Evolutionary conservation across 345 rosid genomes (phyloP), one percentile per base, ranked within the genome.

Genomic region (Populus ilicifolia): DNA sequence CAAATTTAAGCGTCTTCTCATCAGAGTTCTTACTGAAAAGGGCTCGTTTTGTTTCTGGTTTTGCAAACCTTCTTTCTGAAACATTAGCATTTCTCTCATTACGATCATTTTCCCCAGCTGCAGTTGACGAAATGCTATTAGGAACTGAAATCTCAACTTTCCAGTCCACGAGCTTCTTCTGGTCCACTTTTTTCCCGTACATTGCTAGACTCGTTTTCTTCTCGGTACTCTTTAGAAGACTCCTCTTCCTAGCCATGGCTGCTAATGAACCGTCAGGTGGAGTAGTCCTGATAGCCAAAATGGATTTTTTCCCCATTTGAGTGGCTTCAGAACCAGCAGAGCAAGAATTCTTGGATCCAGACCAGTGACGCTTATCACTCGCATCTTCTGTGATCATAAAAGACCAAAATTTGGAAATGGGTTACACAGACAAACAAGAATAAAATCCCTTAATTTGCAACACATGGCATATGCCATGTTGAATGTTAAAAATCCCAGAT

Each of bases 131-230:
- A 30, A 64, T 72, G 72, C 70, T 67, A 56, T 54, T 75, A 10
- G 89, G 79, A 81, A 78, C 78, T 52, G 86, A 74, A 74, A 82
- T 66, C 80, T 87, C 89, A 75, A 84, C 87, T 79, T 88, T 89
- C 89, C 89, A 80, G 81, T 86, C 90, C 64, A 84, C 78, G 71
- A 89, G 80, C 73, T 86, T 89, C 84, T 86, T 95, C 56, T 78
- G 71, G 46, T 80, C 89, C 48, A 73, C 72, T 80, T 86, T 88
- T 80, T 86, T 88, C 27, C 44, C 75, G 41, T 71, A 27, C 21
- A 81, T 75, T 39, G 85, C 48, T 3, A 81, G 70, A 78, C 82
- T 78, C 0, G 75, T 76, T 77, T 86, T 92, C 87, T 84, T 89
- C 73, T 82, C 89, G 72, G 77, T 71, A 71, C 80, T 85, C 82